Percentiles rank a stretch among this genome's conserved stretches.
These are phyloP conservation scores for Sordariomycetes sp. DNA, from an alignment of 2,329 filamentous ascomycete species.

Conservation along the genomic window DNA sequence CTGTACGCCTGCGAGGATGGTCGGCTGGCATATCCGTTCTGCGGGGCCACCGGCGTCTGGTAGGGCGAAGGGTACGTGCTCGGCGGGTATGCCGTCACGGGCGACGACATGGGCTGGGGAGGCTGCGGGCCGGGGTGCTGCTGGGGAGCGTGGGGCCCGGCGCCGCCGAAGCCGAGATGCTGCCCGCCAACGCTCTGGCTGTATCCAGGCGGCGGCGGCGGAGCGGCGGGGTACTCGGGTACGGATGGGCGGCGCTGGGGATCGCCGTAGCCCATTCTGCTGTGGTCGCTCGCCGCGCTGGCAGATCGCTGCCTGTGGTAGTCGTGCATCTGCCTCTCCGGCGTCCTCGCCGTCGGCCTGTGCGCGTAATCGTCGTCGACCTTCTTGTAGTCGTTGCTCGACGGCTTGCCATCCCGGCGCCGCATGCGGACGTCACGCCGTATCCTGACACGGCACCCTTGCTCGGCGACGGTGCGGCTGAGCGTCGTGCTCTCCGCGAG, in stretches of 20 bases:
- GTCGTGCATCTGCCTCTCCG: constrained; percentile 12
- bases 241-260: constrained; percentile 34
- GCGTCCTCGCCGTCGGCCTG: constrained; percentile 23
- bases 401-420: constrained; percentile 62
- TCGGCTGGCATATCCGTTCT: constrained; percentile 15
- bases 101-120: constrained; percentile 19
- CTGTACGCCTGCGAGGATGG: background rate
- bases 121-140: constrained; percentile 17
- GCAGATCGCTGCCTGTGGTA: constrained; percentile 42
- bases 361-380: constrained; percentile 53
- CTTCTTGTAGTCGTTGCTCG: constrained; percentile 35
- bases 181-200: constrained; percentile 13
- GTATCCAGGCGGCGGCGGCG: constrained; percentile 23
- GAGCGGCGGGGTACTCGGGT: constrained; percentile 27
- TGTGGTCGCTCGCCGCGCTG: constrained; percentile 46
- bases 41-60: constrained; percentile 26
- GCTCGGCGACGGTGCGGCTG: constrained; percentile 86
- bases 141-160: constrained; percentile 21
- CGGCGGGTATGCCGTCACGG: constrained; percentile 20
- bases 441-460: constrained; percentile 93
- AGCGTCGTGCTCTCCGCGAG: constrained; percentile 80
- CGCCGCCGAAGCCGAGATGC: constrained; percentile 24
- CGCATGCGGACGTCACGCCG: constrained; percentile 89
- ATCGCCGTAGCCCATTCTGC: constrained; percentile 17
- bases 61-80: constrained; percentile 27